A percentile compares a stretch with the other conserved stretches of the same genome.
These are phyloP conservation scores for Aristolochia californica DNA, from an alignment of 164 flowering plant species.

Conservation along the genomic window DNA sequence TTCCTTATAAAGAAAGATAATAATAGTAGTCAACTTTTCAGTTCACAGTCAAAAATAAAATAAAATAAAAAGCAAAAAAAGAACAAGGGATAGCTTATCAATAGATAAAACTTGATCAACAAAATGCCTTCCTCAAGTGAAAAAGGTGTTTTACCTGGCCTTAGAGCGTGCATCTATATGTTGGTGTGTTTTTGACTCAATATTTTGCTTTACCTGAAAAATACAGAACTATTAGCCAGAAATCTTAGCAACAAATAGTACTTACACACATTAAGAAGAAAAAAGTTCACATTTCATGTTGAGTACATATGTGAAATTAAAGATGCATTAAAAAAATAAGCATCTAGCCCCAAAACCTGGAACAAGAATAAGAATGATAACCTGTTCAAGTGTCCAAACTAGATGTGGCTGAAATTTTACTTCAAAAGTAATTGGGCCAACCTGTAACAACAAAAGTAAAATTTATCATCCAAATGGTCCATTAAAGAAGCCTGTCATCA, in stretches of 20 bases:
- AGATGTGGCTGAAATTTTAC: constrained; percentile 84
- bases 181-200: constrained; percentile 60
- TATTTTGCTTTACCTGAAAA: constrained; percentile 63
- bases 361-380: neutral
- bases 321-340: too few relatives aligned
- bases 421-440: constrained; percentile 63
- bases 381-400: constrained; percentile 78
- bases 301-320: too few relatives aligned
- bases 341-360: too few relatives aligned
- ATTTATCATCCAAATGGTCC: too few relatives aligned
- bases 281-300: neutral
- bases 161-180: constrained; percentile 90
- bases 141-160: constrained; percentile 47
- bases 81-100: too few relatives aligned
- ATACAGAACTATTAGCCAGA: constrained; percentile 1
- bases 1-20: too few relatives aligned
- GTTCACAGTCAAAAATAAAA: too few relatives aligned
- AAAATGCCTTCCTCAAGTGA: neutral
- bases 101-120: too few relatives aligned
- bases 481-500: too few relatives aligned
- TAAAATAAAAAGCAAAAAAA: too few relatives aligned
- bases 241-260: neutral
- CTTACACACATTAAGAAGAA: neutral
- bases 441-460: constrained; percentile 28
- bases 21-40: too few relatives aligned